Conservation (phyloP, 495 filamentous ascomycete genomes). For the Aspergillus cavernicola region DNA sequence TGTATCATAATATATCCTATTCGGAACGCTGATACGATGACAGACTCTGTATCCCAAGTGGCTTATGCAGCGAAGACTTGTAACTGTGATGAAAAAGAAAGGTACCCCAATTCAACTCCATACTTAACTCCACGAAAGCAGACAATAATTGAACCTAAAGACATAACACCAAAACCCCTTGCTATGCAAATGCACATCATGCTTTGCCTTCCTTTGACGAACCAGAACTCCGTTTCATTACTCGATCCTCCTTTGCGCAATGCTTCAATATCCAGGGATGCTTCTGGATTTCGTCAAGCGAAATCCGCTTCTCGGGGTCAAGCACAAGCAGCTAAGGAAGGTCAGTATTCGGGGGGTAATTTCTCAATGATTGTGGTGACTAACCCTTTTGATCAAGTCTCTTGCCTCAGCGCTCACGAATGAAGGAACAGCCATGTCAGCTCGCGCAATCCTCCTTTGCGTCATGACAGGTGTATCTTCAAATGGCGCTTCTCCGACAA, state of each 20-base stretch:
- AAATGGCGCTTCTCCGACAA: slow-evolving; percentile 94
- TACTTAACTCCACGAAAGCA: slow-evolving; percentile 18
- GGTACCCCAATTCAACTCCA: slow-evolving; percentile 17
- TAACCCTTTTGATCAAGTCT: slow-evolving; percentile 88
- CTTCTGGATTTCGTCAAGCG: slow-evolving; percentile 80
- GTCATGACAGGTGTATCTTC: slow-evolving; percentile 96
- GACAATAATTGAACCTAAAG: slow-evolving; percentile 16
- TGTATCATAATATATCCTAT: slow-evolving; percentile 12
- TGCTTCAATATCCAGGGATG: slow-evolving; percentile 99
- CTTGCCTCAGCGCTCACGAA: slow-evolving; percentile 89
- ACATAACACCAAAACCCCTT: slow-evolving; percentile 24
- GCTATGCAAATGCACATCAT: slow-evolving; percentile 23
- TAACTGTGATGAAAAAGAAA: neutral
- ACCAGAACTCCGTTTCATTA: slow-evolving; percentile 46
- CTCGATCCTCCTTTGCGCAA: slow-evolving; percentile 74
- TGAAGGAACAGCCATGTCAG: slow-evolving; percentile 87
- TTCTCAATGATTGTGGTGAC: slow-evolving; percentile 11
- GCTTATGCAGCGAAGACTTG: neutral
- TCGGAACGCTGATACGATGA: slow-evolving; percentile 1
- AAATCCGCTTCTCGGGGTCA: slow-evolving; percentile 89
- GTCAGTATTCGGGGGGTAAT: slow-evolving; percentile 1
- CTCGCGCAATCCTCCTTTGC: slow-evolving; percentile 79
- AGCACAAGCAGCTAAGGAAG: slow-evolving; percentile 74
- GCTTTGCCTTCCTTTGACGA: slow-evolving; percentile 38
- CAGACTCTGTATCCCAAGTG: neutral